Percentiles rank a stretch among this genome's conserved stretches.
These are phyloP conservation scores for Colletotrichum sp. DNA, from an alignment of 2,329 filamentous ascomycete genomes.

Conservation along the genomic window DNA sequence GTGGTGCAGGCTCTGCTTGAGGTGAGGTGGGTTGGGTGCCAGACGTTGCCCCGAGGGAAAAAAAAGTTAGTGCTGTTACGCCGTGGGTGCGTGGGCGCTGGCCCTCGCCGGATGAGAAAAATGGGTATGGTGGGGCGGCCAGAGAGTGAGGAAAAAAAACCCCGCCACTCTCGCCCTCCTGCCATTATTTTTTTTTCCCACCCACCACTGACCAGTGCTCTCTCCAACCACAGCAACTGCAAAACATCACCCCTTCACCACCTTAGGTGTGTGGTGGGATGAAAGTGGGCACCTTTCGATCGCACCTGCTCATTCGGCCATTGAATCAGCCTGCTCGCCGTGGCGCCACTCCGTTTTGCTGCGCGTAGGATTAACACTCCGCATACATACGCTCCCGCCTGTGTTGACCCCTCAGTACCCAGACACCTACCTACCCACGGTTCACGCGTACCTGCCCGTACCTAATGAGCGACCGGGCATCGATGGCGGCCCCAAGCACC, in stretches of 20 bases:
- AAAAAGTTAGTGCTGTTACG: conserved; percentile 23
- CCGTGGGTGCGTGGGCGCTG: neutral
- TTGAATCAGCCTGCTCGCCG: neutral
- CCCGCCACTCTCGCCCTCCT: conserved; percentile 10
- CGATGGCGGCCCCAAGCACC: neutral
- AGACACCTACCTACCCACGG: neutral
- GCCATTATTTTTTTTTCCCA: neutral
- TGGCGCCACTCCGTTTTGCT: neutral
- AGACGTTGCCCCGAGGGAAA: neutral
- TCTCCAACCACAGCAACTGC: neutral
- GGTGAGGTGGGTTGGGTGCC: neutral
- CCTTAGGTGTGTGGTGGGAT: neutral
- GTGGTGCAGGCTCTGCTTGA: neutral
- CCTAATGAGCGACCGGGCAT: neutral
- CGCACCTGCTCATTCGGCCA: neutral
- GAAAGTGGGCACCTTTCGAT: neutral
- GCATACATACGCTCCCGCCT: neutral
- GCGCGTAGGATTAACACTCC: neutral
- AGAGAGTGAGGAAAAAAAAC: conserved; percentile 25
- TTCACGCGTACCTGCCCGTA: neutral
- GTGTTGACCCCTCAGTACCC: neutral
- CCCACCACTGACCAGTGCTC: neutral
- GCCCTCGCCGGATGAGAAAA: conserved; percentile 18
- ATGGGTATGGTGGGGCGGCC: conserved; percentile 25
- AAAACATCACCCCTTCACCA: neutral